Evolutionary conservation across 345 rosid genomes (phyloP).

Genomic region (Aethionema arabicum): DNA sequence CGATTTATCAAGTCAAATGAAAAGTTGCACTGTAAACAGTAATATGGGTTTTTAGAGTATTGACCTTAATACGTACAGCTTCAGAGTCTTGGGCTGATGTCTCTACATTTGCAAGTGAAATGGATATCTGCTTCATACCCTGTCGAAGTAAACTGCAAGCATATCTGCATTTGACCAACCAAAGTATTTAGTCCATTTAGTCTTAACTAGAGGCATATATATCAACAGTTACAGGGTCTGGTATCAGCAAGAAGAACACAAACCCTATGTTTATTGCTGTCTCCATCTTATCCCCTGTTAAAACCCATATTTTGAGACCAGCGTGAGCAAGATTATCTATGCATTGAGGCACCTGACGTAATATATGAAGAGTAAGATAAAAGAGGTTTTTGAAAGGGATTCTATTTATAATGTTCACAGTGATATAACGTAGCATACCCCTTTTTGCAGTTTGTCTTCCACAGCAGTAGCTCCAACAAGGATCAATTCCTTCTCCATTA

Average conservation of each 20-base stretch:
- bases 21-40: slow-evolving; percentile 3
- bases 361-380: slow-evolving; percentile 20
- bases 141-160: slow-evolving; percentile 78
- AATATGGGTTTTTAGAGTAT: slow-evolving; percentile 14
- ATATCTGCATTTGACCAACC: slow-evolving; percentile 50
- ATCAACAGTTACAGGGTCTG: background rate
- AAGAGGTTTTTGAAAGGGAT: slow-evolving; percentile 11
- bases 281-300: slow-evolving; percentile 86
- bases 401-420: background rate
- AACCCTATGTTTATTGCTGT: slow-evolving; percentile 87
- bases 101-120: slow-evolving; percentile 29
- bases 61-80: slow-evolving; percentile 33
- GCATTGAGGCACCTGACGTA: slow-evolving; percentile 73
- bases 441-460: slow-evolving; percentile 81
- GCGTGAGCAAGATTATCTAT: slow-evolving; percentile 92
- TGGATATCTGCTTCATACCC: slow-evolving; percentile 63
- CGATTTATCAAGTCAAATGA: slow-evolving; percentile 12
- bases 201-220: slow-evolving; percentile 20
- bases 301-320: slow-evolving; percentile 80
- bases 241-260: slow-evolving; percentile 19
- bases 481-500: slow-evolving; percentile 68
- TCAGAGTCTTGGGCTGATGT: slow-evolving; percentile 31
- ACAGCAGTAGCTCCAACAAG: slow-evolving; percentile 73
- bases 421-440: slow-evolving; percentile 46
- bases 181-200: slow-evolving; percentile 25